Evolutionary conservation across 2,329 filamentous ascomycete species (phyloP).

Genomic region (Aphanocladium album): DNA sequence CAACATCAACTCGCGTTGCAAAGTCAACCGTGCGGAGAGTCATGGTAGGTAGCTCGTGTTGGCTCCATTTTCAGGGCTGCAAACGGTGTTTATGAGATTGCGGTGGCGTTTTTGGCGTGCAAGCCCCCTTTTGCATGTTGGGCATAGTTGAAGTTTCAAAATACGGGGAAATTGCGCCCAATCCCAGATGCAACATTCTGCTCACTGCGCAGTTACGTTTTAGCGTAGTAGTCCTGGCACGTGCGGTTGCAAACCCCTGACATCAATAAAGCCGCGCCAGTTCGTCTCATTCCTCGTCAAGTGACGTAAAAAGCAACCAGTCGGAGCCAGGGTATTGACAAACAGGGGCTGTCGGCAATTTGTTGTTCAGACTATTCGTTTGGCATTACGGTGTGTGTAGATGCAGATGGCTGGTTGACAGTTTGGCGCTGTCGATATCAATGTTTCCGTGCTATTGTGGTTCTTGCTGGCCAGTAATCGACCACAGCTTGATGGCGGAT

Average conservation of each 20-base stretch:
- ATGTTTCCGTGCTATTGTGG: neutral
- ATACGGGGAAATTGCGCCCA: neutral
- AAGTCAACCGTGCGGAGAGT: too few species aligned
- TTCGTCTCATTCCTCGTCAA: neutral
- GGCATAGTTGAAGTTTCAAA: neutral
- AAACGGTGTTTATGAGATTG: neutral
- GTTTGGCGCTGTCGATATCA: neutral
- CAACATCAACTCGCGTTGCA: too few species aligned
- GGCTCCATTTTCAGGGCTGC: neutral
- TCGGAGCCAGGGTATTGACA: neutral
- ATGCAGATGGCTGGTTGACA: too few species aligned
- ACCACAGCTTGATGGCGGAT: constrained; percentile 10
- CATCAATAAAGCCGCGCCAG: neutral
- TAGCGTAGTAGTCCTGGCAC: neutral
- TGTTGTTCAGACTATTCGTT: neutral
- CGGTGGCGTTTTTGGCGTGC: neutral
- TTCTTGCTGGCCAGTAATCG: neutral
- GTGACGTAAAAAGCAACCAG: neutral
- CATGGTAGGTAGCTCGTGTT: too few species aligned
- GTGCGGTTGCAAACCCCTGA: neutral
- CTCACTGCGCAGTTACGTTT: neutral
- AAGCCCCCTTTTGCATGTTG: neutral
- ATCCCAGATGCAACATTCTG: neutral
- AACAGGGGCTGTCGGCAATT: neutral
- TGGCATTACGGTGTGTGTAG: neutral